Evolutionary conservation across 345 rosid species (phyloP), one percentile per base, ranked within the genome.

Genomic region (Arabidopsis suecica): DNA sequence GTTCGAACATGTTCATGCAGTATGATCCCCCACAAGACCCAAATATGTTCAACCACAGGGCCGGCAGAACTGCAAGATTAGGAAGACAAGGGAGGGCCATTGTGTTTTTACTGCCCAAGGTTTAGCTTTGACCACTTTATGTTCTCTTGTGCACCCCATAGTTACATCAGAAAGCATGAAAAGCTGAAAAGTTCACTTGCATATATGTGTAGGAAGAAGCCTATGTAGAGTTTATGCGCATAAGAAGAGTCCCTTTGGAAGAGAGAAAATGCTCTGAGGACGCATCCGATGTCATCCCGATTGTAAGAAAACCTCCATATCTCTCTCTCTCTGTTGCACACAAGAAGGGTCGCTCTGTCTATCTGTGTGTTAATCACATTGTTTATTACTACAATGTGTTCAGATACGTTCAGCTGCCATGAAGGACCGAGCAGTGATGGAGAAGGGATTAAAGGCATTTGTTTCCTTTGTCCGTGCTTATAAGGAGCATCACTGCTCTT

Each of bases 1-100:
- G 10, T 76, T 62, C 59, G 13, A 55, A 47, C 42, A 48, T 78
- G 44, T 62, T 44, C 64, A 48, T 78, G 83, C 87, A 92, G 96
- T 92, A 86, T 80, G 98, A 95, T 69, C 97, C 98, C 45, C 97
- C 97, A 32, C 97, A 95, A 78, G 94, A 92, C 84, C 94, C 97
- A 49, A 88, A 85, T 80, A 91, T 90, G 74, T 95, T 95, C 82
- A 49, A 86, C 76, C 99, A 95, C 73, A 86, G 99, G 66, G 98
- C 88, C 8, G 99, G 98, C 12, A 85, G 96, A 82, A 88, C 96
- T 81, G 99, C 98, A 82, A 84, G 96, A 47, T 60, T 92, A 83
- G 97, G 98, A 65, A 86, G 86, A 81, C 84, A 90, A 82, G 98
- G 99, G 71, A 84, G 65, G 66, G 84, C 96, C 14, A 79, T 90